Percentiles rank a stretch among this genome's conserved stretches.
phyloP scores from a whole-genome alignment of 2,329 filamentous ascomycete genomes.

The Penicillium paneum region DNA sequence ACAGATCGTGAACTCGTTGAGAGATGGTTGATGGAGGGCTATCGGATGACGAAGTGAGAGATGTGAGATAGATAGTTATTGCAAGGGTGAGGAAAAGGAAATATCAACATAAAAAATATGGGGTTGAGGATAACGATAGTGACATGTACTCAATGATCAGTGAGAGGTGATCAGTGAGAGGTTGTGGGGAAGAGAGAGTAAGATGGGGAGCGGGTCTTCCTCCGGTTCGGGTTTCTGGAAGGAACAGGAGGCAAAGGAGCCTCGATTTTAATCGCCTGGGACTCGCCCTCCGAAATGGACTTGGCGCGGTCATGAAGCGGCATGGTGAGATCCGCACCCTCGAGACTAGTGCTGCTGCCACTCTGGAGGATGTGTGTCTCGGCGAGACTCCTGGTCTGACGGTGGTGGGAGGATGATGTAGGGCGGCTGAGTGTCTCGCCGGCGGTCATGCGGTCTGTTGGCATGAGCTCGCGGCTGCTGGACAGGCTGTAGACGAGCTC shows the following conservation, averaged over 20 bases:
- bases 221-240: constrained; percentile 28
- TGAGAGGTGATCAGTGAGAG: constrained; percentile 7
- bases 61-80: constrained; percentile 5
- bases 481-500: constrained; percentile 44
- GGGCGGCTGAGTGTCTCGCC: constrained; percentile 22
- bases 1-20: constrained; percentile 16
- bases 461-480: constrained; percentile 40
- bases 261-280: constrained; percentile 19
- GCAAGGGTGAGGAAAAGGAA: constrained; percentile 12
- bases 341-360: constrained; percentile 27
- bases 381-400: constrained; percentile 39
- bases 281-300: constrained; percentile 36
- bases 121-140: constrained; percentile 7
- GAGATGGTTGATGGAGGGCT: not conserved
- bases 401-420: constrained; percentile 31
- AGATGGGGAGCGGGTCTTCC: constrained; percentile 40
- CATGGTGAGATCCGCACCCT: constrained; percentile 24
- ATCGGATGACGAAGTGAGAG: constrained; percentile 5
- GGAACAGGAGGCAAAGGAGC: constrained; percentile 24
- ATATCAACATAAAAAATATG: not conserved
- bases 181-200: constrained; percentile 44
- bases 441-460: constrained; percentile 23
- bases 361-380: constrained; percentile 30
- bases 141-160: not conserved
- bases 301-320: constrained; percentile 37